phyloP scores from a whole-genome alignment of 495 filamentous ascomycete species.

The Sabuloglossum arenarium region DNA sequence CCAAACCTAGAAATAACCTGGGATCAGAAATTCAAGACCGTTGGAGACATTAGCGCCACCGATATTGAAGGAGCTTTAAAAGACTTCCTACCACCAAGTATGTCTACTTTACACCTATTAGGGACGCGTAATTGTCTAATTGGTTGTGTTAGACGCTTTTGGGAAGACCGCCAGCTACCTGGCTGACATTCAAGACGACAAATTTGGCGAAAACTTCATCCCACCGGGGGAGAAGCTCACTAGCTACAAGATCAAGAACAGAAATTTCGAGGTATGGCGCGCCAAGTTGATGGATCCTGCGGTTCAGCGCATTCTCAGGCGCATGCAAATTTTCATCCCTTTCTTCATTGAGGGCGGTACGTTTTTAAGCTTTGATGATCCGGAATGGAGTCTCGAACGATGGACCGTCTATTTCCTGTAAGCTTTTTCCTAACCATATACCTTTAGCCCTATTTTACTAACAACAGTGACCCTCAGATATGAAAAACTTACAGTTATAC shows the following conservation, averaged over 20 bases:
- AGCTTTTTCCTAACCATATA: conserved; percentile 1
- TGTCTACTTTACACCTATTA: conserved; percentile 6
- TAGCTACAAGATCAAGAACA: conserved; percentile 26
- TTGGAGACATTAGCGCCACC: conserved; percentile 46
- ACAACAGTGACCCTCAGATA: conserved; percentile 26
- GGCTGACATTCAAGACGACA: conserved; percentile 29
- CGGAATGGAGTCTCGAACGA: conserved; percentile 47
- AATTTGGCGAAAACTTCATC: conserved; percentile 32
- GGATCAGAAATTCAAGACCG: conserved; percentile 47
- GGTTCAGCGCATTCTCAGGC: conserved; percentile 44
- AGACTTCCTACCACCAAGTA: conserved; percentile 47
- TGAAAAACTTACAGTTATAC: conserved; percentile 30
- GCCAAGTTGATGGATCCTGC: conserved; percentile 32
- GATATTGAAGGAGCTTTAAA: conserved; percentile 45
- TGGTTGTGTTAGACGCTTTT: conserved; percentile 33
- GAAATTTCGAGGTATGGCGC: conserved; percentile 40
- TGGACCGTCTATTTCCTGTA: conserved; percentile 78
- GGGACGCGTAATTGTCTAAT: conserved; percentile 4
- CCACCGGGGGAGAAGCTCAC: conserved; percentile 36
- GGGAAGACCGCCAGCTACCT: conserved; percentile 36
- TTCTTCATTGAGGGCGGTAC: conserved; percentile 85
- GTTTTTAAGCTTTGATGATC: conserved; percentile 46
- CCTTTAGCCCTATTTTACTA: background rate
- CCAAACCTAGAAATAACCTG: conserved; percentile 53
- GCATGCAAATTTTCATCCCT: conserved; percentile 64